These are phyloP conservation scores for Groenewaldozyma salmanticensis DNA, from an alignment of 805 yeast genomes.

Conservation along the genomic window DNA sequence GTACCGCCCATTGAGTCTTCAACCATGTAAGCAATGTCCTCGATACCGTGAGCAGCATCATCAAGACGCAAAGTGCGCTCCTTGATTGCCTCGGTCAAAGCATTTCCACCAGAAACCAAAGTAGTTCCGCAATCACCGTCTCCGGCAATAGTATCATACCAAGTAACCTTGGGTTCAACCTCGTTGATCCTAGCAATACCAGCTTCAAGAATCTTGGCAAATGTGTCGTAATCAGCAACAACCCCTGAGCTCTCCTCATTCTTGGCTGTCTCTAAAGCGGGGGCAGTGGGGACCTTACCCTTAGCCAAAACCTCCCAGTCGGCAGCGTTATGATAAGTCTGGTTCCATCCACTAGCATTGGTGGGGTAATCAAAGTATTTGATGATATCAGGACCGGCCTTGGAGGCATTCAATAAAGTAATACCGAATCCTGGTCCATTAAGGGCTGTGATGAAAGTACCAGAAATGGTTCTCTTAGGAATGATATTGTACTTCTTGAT, in stretches of 20 bases:
- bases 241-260: conserved; percentile 23
- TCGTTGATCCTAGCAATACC: conserved; percentile 45
- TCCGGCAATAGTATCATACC: conserved; percentile 81
- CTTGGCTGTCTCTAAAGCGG: conserved; percentile 18
- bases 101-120: conserved; percentile 69
- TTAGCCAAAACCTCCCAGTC: conserved; percentile 16
- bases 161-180: conserved; percentile 77
- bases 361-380: conserved; percentile 61
- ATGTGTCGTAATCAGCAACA: conserved; percentile 24
- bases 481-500: conserved; percentile 36
- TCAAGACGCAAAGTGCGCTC: conserved; percentile 21
- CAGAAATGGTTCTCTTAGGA: conserved; percentile 62
- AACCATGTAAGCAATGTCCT: conserved; percentile 70
- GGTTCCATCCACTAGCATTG: conserved; percentile 74
- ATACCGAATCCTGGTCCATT: conserved; percentile 86
- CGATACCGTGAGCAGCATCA: conserved; percentile 42
- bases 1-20: conserved; percentile 95
- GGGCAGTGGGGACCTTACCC: conserved; percentile 11
- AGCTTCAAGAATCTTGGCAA: conserved; percentile 31
- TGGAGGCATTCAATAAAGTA: conserved; percentile 55
- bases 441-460: conserved; percentile 77
- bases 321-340: conserved; percentile 33
- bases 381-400: conserved; percentile 32
- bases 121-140: conserved; percentile 98
- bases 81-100: conserved; percentile 40